These are phyloP conservation scores for Fagopyrum homotropicum DNA, from an alignment of 148 eudicot species.

Conservation along the genomic window DNA sequence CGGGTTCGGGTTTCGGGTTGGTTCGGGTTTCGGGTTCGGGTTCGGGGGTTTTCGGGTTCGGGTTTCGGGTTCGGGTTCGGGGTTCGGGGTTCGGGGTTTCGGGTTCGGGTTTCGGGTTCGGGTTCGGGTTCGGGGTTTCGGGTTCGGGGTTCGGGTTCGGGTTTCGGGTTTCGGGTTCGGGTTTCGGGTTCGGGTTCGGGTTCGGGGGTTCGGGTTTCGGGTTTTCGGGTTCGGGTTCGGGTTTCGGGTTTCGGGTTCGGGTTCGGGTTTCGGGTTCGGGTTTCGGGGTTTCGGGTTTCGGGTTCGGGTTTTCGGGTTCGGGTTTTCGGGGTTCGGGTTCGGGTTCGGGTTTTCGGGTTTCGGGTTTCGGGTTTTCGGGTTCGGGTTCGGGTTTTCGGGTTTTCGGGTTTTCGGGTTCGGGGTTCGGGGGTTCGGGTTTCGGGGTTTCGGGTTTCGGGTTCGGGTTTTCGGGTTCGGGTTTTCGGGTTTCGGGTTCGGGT, in stretches of 20 bases:
- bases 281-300: constrained; percentile 15
- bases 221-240: too few relatives aligned
- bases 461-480: too few relatives aligned
- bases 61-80: too few relatives aligned
- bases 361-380: too few relatives aligned
- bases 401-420: too few relatives aligned
- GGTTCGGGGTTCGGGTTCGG: background rate
- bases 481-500: too few relatives aligned
- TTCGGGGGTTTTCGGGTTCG: too few relatives aligned
- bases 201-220: constrained; percentile 15
- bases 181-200: background rate
- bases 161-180: constrained; percentile 13
- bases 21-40: too few relatives aligned
- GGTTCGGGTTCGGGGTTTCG: background rate
- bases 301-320: constrained; percentile 17
- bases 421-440: too few relatives aligned
- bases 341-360: constrained; percentile 18
- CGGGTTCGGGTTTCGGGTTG: too few relatives aligned
- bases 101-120: constrained; percentile 19
- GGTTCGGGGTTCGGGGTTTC: constrained; percentile 19
- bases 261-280: constrained; percentile 17
- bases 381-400: too few relatives aligned
- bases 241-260: constrained; percentile 15
- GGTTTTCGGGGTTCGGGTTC: constrained; percentile 14
- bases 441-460: too few relatives aligned